These are phyloP conservation scores for Aspergillus sergii DNA, from an alignment of 2,329 filamentous ascomycete genomes.

Conservation along the genomic window DNA sequence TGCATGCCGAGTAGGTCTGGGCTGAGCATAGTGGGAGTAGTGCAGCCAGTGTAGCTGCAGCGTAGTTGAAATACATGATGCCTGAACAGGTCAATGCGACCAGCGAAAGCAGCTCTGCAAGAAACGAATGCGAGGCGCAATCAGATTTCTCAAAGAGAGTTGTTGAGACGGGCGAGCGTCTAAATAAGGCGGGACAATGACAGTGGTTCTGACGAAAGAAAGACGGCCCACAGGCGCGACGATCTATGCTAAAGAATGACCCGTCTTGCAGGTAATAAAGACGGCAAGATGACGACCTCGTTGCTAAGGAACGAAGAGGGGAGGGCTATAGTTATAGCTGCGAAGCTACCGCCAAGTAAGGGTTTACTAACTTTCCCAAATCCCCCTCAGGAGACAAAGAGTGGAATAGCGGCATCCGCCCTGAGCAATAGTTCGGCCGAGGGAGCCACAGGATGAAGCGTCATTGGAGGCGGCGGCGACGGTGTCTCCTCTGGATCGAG, in stretches of 20 bases:
- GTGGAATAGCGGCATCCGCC: constrained; percentile 1
- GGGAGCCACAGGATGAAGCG: constrained; percentile 2
- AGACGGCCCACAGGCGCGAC: background rate
- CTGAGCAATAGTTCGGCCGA: background rate
- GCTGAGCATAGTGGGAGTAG: constrained; percentile 48
- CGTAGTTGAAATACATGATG: constrained; percentile 37
- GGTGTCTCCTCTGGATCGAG: constrained; percentile 15
- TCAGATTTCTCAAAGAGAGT: background rate
- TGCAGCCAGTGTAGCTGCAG: constrained; percentile 33
- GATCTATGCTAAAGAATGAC: constrained; percentile 9
- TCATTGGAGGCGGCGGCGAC: constrained; percentile 14
- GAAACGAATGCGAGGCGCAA: constrained; percentile 5
- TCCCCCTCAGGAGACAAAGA: constrained; percentile 5
- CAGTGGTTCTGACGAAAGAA: background rate
- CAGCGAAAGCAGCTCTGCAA: constrained; percentile 2
- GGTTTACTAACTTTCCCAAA: background rate
- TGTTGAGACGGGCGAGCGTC: background rate
- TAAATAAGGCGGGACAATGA: constrained; percentile 8
- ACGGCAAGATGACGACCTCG: constrained; percentile 10
- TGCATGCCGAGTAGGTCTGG: constrained; percentile 76
- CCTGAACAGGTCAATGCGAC: constrained; percentile 1
- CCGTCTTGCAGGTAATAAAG: constrained; percentile 7
- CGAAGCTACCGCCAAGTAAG: constrained; percentile 10
- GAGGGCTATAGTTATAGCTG: background rate
- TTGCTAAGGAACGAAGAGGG: constrained; percentile 7